Evolutionary conservation across 176 grass and related monocot species (phyloP), one percentile per base, ranked within the genome.

Genomic region (Pontederia paniculata): DNA sequence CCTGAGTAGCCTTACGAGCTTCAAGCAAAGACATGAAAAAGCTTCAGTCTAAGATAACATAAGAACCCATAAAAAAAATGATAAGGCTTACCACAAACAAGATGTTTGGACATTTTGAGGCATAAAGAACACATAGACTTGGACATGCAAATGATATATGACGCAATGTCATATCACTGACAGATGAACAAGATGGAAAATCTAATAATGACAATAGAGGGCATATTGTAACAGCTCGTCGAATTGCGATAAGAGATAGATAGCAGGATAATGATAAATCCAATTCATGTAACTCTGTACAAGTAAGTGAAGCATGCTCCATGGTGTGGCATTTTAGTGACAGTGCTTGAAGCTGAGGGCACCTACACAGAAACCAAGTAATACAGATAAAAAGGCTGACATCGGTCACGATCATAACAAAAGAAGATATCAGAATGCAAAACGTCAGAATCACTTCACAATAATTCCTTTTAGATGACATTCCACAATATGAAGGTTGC

Each of bases 91-190:
- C 93, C 86, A 91, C 93, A 73, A 98, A 96, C 58, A 85, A 83
- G 66, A 96, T 80, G 70, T 89, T 96, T 21, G 82, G 79, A 63
- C 91, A 96, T 60, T 96, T 73, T 49, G 91, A 95, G 57, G 84
- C 84, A 74, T 89, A 85, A 72, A 89, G 81, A 42, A 81, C 66
- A 76, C 75, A 81, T 63, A 96, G 79, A 66, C 68, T 73, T 12
- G 79, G 79, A 77, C 91, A 96, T 50, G 74, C 53, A 54, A 57
- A 72, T 73, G 91, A 67, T 68, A 89, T 89, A 13, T 96, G 85
- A 28, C 91, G 82, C 70, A 96, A 52, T 21, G 91, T 87, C 68
- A 89, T 85, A 70, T 96, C 91, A 68, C 77, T 89, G 52, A 96
- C 79, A 76, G 85, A 89, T 11, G 79, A 83, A 42, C 91, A 96